Evolutionary conservation across 2,329 filamentous ascomycete species (phyloP), one percentile per base, ranked within the genome.

Genomic region (Colletotrichum cordylinicola): DNA sequence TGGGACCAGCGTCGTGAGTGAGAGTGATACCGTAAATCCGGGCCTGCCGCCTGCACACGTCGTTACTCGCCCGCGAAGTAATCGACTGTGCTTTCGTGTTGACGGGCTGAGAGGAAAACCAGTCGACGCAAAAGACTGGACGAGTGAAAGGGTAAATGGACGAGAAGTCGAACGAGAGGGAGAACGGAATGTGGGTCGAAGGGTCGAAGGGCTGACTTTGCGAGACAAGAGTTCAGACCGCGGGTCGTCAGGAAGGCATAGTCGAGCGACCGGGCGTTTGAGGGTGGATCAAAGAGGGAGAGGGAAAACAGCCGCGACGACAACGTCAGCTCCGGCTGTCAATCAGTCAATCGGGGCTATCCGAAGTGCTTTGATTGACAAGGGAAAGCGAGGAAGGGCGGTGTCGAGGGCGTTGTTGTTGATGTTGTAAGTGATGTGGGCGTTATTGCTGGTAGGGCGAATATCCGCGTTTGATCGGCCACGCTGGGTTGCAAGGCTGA

Each of bases 41-140:
- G 85, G 78, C 84, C 86, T 77, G 86, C 85, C 85, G 85, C 83
- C 76, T 82, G 82, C 85, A 86, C 86, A 83, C 78, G 84, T 88
- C 85, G 86, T 85, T 83, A 83, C 84, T 88, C 87, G 86, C 88
- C 88, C 80, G 88, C 87, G 87, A 88, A 87, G 85, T 80, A 80
- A 80, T 83, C 85, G 86, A 87, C 84, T 82, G 81, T 83, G 84
- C 82, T 80, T 78, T 77, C 72, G 75, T 79, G 74, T 37, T 78
- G 78, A 79, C 73, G 65, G 65, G 70, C 72, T 56, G 73, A 67
- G 78, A 76, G 68, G 52, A 74, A 70, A 61, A 55, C n/a, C 43
- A 67, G 60, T 64, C 72, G 72, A 76, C 60, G 29, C 66, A 61
- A 31, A 52, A 62, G 73, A 75, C 77, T 52, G 70, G 77, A 74